Conservation (phyloP, 306 rosid genomes). For the Corylus heterophylla region DNA sequence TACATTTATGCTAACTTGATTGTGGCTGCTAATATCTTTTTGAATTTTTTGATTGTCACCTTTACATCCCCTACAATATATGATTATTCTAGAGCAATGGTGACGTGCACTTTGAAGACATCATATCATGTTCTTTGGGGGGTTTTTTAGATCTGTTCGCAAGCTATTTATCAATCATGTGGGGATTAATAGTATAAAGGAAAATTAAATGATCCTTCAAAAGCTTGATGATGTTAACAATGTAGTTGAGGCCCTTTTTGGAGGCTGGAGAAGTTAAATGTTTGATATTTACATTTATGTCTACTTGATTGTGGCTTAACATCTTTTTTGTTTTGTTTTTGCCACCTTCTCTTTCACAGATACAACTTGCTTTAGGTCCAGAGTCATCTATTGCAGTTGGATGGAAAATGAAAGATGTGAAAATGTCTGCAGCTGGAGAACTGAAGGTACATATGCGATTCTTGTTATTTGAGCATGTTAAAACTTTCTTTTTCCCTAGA, state of each 20-base stretch:
- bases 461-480: slow-evolving; percentile 21
- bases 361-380: slow-evolving; percentile 73
- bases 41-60: too few species aligned
- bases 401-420: slow-evolving; percentile 85
- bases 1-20: background rate
- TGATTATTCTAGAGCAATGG: too few species aligned
- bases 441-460: slow-evolving; percentile 66
- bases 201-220: background rate
- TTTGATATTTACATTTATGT: background rate
- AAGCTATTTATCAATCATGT: background rate
- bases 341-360: slow-evolving; percentile 47
- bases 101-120: background rate
- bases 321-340: slow-evolving; percentile 20
- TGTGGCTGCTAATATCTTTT: background rate
- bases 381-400: slow-evolving; percentile 84
- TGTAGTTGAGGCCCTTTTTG: slow-evolving; percentile 9
- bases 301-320: background rate
- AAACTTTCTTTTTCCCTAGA: background rate
- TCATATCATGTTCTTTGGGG: background rate
- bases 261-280: slow-evolving; percentile 15
- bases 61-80: too few species aligned
- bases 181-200: background rate
- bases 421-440: slow-evolving; percentile 75
- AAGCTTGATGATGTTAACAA: background rate
- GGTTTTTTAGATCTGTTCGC: background rate